These are phyloP conservation scores for Lobulomyces angularis DNA, from an alignment of 192 early-diverging fungal species.

Conservation along the genomic window DNA sequence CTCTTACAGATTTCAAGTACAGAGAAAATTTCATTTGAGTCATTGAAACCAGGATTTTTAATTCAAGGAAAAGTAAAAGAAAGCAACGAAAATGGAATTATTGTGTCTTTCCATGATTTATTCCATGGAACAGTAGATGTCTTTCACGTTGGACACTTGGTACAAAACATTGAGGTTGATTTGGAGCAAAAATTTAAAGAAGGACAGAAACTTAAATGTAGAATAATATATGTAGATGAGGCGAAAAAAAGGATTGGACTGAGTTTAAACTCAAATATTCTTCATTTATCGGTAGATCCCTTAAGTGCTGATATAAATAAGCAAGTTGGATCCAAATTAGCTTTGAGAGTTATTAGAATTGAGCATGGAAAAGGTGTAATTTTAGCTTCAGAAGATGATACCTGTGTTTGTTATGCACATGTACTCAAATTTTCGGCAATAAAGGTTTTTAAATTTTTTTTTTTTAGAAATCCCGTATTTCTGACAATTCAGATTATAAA, in stretches of 20 bases:
- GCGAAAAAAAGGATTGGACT: constrained; percentile 21
- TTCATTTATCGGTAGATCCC: neutral
- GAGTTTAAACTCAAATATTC: constrained; percentile 10
- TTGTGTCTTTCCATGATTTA: constrained; percentile 68
- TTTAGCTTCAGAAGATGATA: constrained; percentile 36
- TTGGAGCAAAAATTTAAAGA: constrained; percentile 41
- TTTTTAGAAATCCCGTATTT: constrained; percentile 46
- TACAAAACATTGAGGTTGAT: constrained; percentile 25
- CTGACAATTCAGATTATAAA: constrained; percentile 46
- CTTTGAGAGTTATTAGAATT: constrained; percentile 45
- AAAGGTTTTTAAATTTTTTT: constrained; percentile 1
- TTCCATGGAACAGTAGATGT: constrained; percentile 63
- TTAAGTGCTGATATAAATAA: too few relatives aligned
- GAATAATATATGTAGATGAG: constrained; percentile 59
- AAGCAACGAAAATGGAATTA: constrained; percentile 50
- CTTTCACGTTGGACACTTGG: constrained; percentile 33
- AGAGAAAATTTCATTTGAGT: constrained; percentile 54
- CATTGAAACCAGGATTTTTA: constrained; percentile 67
- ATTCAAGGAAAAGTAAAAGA: constrained; percentile 54
- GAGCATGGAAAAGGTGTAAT: constrained; percentile 51
- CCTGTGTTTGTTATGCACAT: neutral
- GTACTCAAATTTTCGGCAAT: neutral
- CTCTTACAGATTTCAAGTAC: constrained; percentile 14
- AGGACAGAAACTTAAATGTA: constrained; percentile 44
- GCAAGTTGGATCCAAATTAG: too few relatives aligned